A percentile compares a stretch with the other conserved stretches of the same genome.
phyloP scores from a whole-genome alignment of 2,329 filamentous ascomycete species.

The Paracoccidioides brasiliensis region DNA sequence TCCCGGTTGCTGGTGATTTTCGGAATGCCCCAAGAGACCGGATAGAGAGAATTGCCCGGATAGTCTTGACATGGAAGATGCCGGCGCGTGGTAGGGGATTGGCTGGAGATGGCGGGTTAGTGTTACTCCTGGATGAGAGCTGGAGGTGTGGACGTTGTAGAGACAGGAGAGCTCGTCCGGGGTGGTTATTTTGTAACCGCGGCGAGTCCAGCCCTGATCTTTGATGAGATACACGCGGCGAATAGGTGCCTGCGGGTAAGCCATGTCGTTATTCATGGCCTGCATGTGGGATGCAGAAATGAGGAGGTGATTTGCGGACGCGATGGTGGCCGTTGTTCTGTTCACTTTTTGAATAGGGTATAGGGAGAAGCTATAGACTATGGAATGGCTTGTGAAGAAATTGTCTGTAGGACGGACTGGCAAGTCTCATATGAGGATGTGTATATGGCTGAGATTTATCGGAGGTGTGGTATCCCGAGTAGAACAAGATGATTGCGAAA shows the following conservation, averaged over 20 bases:
- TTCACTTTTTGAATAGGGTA: background rate
- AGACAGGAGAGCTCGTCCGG: conserved; percentile 3
- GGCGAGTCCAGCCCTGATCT: background rate
- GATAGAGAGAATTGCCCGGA: conserved; percentile 1
- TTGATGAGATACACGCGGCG: background rate
- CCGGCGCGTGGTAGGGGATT: background rate
- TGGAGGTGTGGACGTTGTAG: conserved; percentile 7
- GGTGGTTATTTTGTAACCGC: conserved; percentile 1
- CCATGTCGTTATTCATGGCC: background rate
- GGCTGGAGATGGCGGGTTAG: background rate
- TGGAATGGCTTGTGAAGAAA: background rate
- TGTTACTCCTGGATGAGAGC: background rate
- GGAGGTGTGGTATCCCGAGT: background rate
- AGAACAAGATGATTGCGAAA: background rate
- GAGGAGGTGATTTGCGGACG: conserved; percentile 2
- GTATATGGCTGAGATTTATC: background rate
- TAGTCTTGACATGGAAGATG: background rate
- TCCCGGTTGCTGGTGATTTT: background rate
- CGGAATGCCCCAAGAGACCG: background rate
- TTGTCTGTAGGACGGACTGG: background rate
- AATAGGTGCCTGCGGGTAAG: background rate
- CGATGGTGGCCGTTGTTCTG: background rate
- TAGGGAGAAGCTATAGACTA: background rate
- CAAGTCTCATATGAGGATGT: background rate
- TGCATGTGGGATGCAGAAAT: background rate